Percentiles rank a stretch among this genome's conserved stretches.
phyloP scores from a whole-genome alignment of 768 basidiomycete species.

The Serendipita sp. region DNA sequence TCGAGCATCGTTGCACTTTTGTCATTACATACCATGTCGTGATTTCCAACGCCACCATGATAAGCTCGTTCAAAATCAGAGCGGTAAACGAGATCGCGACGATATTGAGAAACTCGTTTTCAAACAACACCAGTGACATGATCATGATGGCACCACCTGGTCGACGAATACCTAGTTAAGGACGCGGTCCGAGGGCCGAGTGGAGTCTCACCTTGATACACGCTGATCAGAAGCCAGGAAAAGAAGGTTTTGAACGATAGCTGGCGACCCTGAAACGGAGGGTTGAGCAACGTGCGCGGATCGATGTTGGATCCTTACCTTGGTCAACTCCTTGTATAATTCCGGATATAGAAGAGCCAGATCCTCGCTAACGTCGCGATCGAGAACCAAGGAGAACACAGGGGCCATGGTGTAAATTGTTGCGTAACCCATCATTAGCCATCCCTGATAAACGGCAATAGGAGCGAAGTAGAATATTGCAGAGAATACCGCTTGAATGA shows the following conservation, averaged over 20 bases:
- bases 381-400: constrained; percentile 91
- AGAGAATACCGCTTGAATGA: constrained; percentile 96
- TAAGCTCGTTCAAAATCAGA: constrained; percentile 86
- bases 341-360: constrained; percentile 91
- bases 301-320: constrained; percentile 33
- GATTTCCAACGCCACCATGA: constrained; percentile 97
- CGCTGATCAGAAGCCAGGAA: constrained; percentile 90
- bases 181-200: background rate
- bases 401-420: constrained; percentile 97
- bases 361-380: constrained; percentile 91
- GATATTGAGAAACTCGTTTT: constrained; percentile 94
- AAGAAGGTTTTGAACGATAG: constrained; percentile 98
- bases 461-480: constrained; percentile 89
- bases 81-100: constrained; percentile 98
- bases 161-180: background rate
- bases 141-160: constrained; percentile 97
- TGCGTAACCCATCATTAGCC: constrained; percentile 94
- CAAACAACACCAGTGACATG: constrained; percentile 87
- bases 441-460: constrained; percentile 94
- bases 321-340: constrained; percentile 92
- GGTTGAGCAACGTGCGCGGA: too few species aligned
- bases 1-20: background rate
- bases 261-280: constrained; percentile 58
- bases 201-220: constrained; percentile 67
- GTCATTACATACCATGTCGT: constrained; percentile 61